Evolutionary conservation across 768 basidiomycete genomes (phyloP), one percentile per base, ranked within the genome.

Genomic region (Suillus variegatus): DNA sequence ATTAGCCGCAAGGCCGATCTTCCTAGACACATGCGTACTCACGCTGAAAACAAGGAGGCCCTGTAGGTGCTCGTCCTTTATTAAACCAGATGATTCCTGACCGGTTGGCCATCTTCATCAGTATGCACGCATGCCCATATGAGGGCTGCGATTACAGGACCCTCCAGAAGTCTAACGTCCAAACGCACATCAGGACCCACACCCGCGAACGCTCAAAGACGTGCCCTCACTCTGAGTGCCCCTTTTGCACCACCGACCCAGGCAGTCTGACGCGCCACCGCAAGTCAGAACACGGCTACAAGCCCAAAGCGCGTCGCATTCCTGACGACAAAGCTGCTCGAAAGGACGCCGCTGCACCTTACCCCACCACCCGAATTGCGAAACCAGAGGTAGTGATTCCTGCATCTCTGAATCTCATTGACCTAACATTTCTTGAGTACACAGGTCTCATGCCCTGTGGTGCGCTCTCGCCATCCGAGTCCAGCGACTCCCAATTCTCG

Each of bases 101-200:
- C 13, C 58, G 69, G 40, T 76, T 54, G 2, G 9, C 36, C 5
- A 6, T 41, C 40, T n/a, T 20, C 41, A 1, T 43, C 52, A 78
- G 77, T 3, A 76, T 68, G 74, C 38, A 66, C 28, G 10, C 18
- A 5, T 78, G 77, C 28, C 65, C 71, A 5, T 57, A 68, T 36
- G 16, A 40, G 0, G 70, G 64, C 6, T 78, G 77, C 41, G 13
- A 18, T 0, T 71, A 69, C 61, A 67, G 47, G 9, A 65, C 77
- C 0, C 67, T 76, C 1, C 78, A 78, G n/a, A 62, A 54, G 3
- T 73, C 73, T 0, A 78, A 77, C 38, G 22, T 78, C 1, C n/a
- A 46, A 0, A 74, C 70, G 0, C 78, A 78, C 32, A 18, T 71
- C 18, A 74, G 73, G 9, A 70, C 60, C 3, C 78, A 79, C 32